Base-by-base conservation (phyloP, 1,284 basidiomycete genomes). In the Moesziomyces antarcticus region DNA sequence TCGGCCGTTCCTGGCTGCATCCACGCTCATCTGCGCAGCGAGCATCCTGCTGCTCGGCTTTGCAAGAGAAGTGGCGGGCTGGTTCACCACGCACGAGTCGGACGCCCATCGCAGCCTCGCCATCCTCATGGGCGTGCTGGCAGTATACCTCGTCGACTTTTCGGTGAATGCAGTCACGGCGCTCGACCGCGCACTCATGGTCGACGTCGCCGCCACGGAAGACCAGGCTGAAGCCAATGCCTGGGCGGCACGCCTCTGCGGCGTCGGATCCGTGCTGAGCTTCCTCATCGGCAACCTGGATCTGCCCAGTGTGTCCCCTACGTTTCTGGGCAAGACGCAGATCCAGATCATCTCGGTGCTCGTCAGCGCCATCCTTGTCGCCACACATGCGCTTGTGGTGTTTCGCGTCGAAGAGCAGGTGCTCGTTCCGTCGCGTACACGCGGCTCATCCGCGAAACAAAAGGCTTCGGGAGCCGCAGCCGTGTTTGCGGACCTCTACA, bases 61-160 rank as follows among this genome's bases (percentile, higher is more conserved):
- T 56, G 73, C 81, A 2, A 57, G 73, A 30, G 77, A 84, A 45
- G 55, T 85, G 10, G 82, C 83, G 0, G 68, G 50, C 13, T 57
- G 41, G 46, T 56, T 75, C 8, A 33, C 59, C 8, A 44, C 51
- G 1, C 4, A 68, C 69, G 40, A 56, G 57, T 7, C 43, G 49
- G 16, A 65, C 35, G 10, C 75, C 54, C 37, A 76, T 62, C 10
- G 27, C 2, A 30, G 45, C 53, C 84, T 92, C 25, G 91, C 91
- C 1, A 89, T 95, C 50, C 88, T 87, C 72, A 87, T 97, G 11
- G 96, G 94, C 16, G 89, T 97, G 5, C 76, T 93, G 18, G 87
- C 94, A 3, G 92, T 99, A 52, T 97, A 93, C 80, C 87, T 91
- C 40, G 91, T 98, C 56, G 96, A 99, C 85, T 97, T 98, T 79